Conservation (phyloP, 345 rosid genomes). For the Arabidopsis arenosa region DNA sequence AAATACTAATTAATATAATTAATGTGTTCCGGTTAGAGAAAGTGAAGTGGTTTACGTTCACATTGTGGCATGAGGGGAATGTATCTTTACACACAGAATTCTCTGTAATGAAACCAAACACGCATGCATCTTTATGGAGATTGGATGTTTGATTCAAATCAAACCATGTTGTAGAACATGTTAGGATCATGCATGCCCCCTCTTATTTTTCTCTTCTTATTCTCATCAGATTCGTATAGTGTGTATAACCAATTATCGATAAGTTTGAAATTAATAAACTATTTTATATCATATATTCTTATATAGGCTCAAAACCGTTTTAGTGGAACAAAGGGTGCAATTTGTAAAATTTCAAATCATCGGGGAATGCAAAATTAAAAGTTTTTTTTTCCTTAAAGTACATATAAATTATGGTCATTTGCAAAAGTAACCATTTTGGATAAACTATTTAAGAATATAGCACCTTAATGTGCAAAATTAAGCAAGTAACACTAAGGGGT, state of each 20-base stretch:
- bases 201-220: slow-evolving; percentile 7
- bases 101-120: slow-evolving; percentile 40
- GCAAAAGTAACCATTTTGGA: too few species aligned
- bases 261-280: neutral
- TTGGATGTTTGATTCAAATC: slow-evolving; percentile 36
- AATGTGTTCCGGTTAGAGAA: slow-evolving; percentile 7
- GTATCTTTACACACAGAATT: slow-evolving; percentile 46
- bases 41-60: slow-evolving; percentile 26
- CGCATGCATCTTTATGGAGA: slow-evolving; percentile 41
- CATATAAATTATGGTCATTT: too few species aligned
- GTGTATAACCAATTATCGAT: slow-evolving; percentile 1
- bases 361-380: too few species aligned
- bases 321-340: neutral
- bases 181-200: slow-evolving; percentile 28
- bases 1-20: slow-evolving; percentile 3
- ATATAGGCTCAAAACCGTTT: neutral
- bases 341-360: too few species aligned
- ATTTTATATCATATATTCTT: too few species aligned
- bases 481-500: too few species aligned
- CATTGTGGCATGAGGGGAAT: slow-evolving; percentile 38
- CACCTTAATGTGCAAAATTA: too few species aligned
- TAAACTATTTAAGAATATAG: too few species aligned
- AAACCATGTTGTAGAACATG: slow-evolving; percentile 49
- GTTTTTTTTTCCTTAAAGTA: too few species aligned
- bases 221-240: slow-evolving; percentile 4